Base-by-base conservation (phyloP, 1,139 yeast species). In the Sugiyamaella grinbergsii region DNA sequence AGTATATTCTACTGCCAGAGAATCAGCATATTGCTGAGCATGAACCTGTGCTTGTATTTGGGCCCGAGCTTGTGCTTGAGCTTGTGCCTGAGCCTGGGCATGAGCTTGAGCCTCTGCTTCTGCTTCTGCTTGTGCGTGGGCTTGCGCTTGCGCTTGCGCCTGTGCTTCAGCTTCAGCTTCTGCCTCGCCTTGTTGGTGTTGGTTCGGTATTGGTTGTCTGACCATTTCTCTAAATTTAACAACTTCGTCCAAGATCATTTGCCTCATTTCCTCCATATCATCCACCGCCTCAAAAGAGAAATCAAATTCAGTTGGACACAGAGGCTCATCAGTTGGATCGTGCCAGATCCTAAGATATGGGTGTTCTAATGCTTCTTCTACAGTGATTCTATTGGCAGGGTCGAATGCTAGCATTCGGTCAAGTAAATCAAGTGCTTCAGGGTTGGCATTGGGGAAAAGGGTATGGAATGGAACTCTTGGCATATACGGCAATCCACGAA, bases 311-410 rank as follows among this genome's bases (percentile, higher is more conserved):
- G 80, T 74, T 48, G 83, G 82, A 67, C 97, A 90, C 40, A 77
- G 83, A 3, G 96, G 96, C 68, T 93, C 98, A 66, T 93, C 98
- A 26, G 82, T 80, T 2, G 97, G 96, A 64, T 93, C 98, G 67
- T 91, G 98, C 98, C 98, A 93, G 31, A 93, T 85, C 49, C 83
- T 75, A 52, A 93, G 74, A 65, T 93, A 93, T 5, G 96, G 95
- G 69, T 93, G 98, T 55, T 81, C 80, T 54, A 93, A 76, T 0
- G 98, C 98, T 50, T 88, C 85, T 51, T 86, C 90, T 1, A 91
- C 98, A 0, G 94, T 81, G 46, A 93, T 89, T 68, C 98, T 78
- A 62, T 83, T 80, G 46, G 79, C 78, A 0, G 98, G 98, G 65
- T 93, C 97, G 54, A 93, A 78, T 10, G 95, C 82, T 39, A 93